phyloP scores from a whole-genome alignment of 2,329 filamentous ascomycete genomes.

The Pyricularia grisea region DNA sequence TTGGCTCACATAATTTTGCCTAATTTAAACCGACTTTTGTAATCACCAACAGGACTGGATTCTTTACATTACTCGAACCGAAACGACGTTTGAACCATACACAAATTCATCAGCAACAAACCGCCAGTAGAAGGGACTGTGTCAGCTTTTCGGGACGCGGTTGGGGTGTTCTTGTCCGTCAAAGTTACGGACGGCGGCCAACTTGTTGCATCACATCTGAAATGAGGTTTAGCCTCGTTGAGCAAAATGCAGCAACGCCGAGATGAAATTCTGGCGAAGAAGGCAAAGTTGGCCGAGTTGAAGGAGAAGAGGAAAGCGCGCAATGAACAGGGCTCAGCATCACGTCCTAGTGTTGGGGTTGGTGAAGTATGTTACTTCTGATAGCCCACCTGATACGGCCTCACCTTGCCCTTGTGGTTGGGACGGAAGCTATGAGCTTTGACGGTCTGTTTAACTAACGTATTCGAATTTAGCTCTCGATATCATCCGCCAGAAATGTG shows the following conservation, averaged over 20 bases:
- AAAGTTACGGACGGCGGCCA: background rate
- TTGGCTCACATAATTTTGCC: background rate
- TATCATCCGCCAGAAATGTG: background rate
- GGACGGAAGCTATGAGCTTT: background rate
- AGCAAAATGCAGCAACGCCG: slow-evolving; percentile 66
- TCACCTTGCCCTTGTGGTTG: background rate
- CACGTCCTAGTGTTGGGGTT: background rate
- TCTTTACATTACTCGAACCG: background rate
- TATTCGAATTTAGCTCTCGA: background rate
- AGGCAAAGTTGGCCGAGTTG: slow-evolving; percentile 91
- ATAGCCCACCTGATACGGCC: background rate
- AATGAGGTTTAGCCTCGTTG: slow-evolving; percentile 4
- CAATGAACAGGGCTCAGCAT: background rate
- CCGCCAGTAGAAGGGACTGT: background rate
- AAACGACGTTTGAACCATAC: background rate
- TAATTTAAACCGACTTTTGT: background rate
- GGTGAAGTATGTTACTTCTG: background rate
- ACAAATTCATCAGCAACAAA: background rate
- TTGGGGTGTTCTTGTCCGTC: background rate
- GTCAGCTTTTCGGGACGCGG: background rate
- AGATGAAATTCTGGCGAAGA: slow-evolving; percentile 95
- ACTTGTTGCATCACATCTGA: background rate
- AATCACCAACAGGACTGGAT: background rate
- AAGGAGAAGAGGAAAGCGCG: slow-evolving; percentile 43
- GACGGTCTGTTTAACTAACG: background rate